Conservation (phyloP, 75 land plant genomes). For the Larix kaempferi region DNA sequence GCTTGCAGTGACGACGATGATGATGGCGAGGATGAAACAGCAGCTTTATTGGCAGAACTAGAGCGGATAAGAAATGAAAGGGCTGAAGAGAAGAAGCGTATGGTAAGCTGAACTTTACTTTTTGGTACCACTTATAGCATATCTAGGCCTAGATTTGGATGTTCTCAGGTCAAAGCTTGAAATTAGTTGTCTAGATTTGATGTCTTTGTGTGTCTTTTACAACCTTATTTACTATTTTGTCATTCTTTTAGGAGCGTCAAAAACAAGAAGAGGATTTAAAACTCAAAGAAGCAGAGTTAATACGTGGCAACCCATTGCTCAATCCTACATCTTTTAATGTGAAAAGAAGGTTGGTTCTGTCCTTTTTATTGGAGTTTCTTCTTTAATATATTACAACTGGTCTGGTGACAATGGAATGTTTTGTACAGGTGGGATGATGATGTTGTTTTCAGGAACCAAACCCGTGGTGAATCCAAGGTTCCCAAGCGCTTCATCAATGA, state of each 20-base stretch:
- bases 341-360: constrained; percentile 67
- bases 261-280: constrained; percentile 83
- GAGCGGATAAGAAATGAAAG: constrained; percentile 87
- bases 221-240: neutral
- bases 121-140: neutral
- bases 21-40: constrained; percentile 94
- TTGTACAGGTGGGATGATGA: constrained; percentile 97
- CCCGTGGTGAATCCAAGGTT: constrained; percentile 90
- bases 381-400: too few relatives aligned
- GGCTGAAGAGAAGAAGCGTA: constrained; percentile 81
- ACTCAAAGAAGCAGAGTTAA: constrained; percentile 82
- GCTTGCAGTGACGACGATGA: constrained; percentile 40
- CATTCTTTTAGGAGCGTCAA: constrained; percentile 62
- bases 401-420: constrained; percentile 1
- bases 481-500: constrained; percentile 97
- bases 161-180: neutral
- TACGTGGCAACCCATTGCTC: constrained; percentile 88
- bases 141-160: neutral
- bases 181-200: neutral
- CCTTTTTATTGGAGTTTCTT: neutral
- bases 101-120: constrained; percentile 24
- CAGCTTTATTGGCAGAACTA: constrained; percentile 85
- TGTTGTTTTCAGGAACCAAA: constrained; percentile 96
- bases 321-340: constrained; percentile 78
- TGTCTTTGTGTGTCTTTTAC: neutral